These are phyloP conservation scores for Suhomyces atakaporum DNA, from an alignment of 1,139 yeast genomes.

Conservation along the genomic window DNA sequence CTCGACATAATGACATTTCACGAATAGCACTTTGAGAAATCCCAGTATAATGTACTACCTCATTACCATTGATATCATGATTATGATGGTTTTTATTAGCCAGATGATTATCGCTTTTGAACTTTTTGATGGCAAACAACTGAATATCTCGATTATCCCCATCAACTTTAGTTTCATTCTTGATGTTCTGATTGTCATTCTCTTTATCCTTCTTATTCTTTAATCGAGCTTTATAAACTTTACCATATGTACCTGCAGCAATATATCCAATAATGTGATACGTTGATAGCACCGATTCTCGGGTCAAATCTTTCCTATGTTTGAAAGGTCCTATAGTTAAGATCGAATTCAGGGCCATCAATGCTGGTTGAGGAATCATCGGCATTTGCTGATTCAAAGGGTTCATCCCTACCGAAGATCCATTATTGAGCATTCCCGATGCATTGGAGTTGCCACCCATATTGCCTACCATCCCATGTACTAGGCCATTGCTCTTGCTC, in stretches of 20 bases:
- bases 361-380: conserved; percentile 38
- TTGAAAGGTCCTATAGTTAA: conserved; percentile 74
- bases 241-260: conserved; percentile 98
- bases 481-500: conserved; percentile 5
- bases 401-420: conserved; percentile 5
- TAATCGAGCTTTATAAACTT: conserved; percentile 85
- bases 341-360: conserved; percentile 70
- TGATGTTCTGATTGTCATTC: conserved; percentile 4
- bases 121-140: conserved; percentile 86
- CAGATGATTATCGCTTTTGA: conserved; percentile 84
- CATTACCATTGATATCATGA: conserved; percentile 61
- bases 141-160: conserved; percentile 18
- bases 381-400: conserved; percentile 16
- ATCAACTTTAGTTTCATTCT: conserved; percentile 3
- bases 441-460: conserved; percentile 6
- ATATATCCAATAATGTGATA: conserved; percentile 92
- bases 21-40: conserved; percentile 95
- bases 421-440: conserved; percentile 5
- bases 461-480: conserved; percentile 8
- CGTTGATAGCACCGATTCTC: conserved; percentile 74
- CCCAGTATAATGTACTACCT: conserved; percentile 86
- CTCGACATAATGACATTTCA: conserved; percentile 94
- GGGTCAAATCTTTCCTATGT: conserved; percentile 66
- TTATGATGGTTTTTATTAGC: conserved; percentile 34
- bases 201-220: conserved; percentile 26